Conservation (phyloP, 2,329 filamentous ascomycete species). For the Colletotrichum horii region DNA sequence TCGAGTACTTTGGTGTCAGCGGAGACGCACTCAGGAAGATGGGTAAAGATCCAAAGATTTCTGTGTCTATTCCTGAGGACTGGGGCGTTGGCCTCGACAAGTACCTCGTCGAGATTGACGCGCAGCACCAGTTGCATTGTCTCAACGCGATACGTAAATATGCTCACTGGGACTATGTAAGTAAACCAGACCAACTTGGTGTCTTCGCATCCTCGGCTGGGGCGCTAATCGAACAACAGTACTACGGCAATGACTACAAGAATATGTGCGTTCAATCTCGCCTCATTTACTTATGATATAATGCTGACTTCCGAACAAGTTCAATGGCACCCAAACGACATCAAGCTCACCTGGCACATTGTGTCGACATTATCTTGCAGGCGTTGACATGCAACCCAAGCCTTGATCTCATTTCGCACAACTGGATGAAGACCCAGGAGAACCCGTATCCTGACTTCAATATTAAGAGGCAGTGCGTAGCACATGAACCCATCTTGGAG, state of each 20-base stretch:
- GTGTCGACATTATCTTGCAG: slow-evolving; percentile 8
- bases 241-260: not conserved
- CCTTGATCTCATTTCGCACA: slow-evolving; percentile 7
- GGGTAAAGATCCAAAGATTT: slow-evolving; percentile 11
- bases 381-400: slow-evolving; percentile 8
- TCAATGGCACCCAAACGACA: slow-evolving; percentile 10
- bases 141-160: slow-evolving; percentile 13
- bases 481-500: not conserved
- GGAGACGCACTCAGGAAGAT: slow-evolving; percentile 13
- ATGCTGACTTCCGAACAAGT: not conserved
- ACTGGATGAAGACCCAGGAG: slow-evolving; percentile 15
- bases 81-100: slow-evolving; percentile 13
- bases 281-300: not conserved
- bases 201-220: too few species aligned
- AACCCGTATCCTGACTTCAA: slow-evolving; percentile 18
- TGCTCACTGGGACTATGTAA: slow-evolving; percentile 3
- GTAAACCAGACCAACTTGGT: not conserved
- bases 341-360: slow-evolving; percentile 5
- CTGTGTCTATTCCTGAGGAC: slow-evolving; percentile 11
- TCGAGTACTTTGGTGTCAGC: slow-evolving; percentile 14
- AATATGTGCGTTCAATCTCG: not conserved
- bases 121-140: slow-evolving; percentile 16
- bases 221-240: not conserved
- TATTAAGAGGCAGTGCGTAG: slow-evolving; percentile 15
- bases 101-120: slow-evolving; percentile 15